phyloP scores from a whole-genome alignment of 805 yeast genomes.

The Yarrowia alimentaria region DNA sequence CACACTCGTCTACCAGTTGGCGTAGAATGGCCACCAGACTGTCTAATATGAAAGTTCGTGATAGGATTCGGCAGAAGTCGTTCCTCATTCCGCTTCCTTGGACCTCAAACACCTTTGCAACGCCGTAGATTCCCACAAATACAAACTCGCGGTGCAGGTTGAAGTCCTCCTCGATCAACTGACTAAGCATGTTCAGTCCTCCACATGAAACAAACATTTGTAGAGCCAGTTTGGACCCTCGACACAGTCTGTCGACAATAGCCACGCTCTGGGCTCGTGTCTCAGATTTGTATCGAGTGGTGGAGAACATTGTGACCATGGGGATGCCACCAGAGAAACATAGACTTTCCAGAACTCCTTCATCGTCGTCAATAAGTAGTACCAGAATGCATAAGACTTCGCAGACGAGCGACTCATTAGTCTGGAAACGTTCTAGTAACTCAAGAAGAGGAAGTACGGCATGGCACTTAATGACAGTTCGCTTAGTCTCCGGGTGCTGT shows the following conservation, averaged over 20 bases:
- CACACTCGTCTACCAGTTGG: conserved; percentile 33
- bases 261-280: conserved; percentile 32
- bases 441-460: conserved; percentile 34
- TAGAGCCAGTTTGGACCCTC: conserved; percentile 40
- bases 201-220: conserved; percentile 50
- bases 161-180: conserved; percentile 49
- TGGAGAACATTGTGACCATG: conserved; percentile 31
- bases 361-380: conserved; percentile 18
- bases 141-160: conserved; percentile 45
- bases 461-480: conserved; percentile 31
- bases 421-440: conserved; percentile 29
- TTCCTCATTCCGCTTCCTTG: conserved; percentile 42
- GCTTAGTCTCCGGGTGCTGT: conserved; percentile 30
- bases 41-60: conserved; percentile 43
- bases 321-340: conserved; percentile 35
- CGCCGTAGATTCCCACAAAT: conserved; percentile 45
- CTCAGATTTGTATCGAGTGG: conserved; percentile 28
- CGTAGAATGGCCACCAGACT: conserved; percentile 45
- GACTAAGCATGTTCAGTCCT: conserved; percentile 47
- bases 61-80: conserved; percentile 49
- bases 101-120: conserved; percentile 44
- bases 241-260: conserved; percentile 34
- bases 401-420: conserved; percentile 18
- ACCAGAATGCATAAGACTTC: conserved; percentile 13
- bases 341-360: conserved; percentile 31